Conservation (phyloP, 1,284 basidiomycete species). For the Moesziomyces sp. region DNA sequence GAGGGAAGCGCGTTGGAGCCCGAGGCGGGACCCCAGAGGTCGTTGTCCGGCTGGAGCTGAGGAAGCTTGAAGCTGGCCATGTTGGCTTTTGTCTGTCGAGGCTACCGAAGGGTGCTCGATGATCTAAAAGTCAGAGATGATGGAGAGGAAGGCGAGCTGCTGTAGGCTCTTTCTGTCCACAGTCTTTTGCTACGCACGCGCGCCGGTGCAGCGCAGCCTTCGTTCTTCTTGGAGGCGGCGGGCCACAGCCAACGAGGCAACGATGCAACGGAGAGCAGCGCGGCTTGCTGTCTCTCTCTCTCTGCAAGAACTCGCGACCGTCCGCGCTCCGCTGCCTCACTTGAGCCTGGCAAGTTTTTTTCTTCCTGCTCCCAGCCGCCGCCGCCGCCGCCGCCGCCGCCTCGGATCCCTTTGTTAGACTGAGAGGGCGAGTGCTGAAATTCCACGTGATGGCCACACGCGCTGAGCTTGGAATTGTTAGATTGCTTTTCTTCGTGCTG, state of each 20-base stretch:
- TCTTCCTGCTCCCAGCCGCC: conserved; percentile 8
- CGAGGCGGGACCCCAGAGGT: conserved; percentile 62
- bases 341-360: conserved; percentile 27
- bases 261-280: background rate
- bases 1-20: conserved; percentile 53
- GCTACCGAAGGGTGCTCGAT: conserved; percentile 4
- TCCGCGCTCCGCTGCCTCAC: background rate
- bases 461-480: conserved; percentile 4
- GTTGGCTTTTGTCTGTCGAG: conserved; percentile 3
- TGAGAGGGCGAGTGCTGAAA: background rate
- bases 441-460: conserved; percentile 26
- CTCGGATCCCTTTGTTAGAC: conserved; percentile 7
- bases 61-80: conserved; percentile 65
- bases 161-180: background rate
- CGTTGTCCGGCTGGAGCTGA: conserved; percentile 48
- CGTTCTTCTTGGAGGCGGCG: no score
- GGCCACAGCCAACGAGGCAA: no score
- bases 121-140: conserved; percentile 9
- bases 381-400: no score
- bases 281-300: background rate
- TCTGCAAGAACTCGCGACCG: conserved; percentile 13
- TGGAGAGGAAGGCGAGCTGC: no score
- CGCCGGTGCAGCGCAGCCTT: no score
- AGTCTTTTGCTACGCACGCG: no score
- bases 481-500: conserved; percentile 6